phyloP scores from a whole-genome alignment of 23 red algal genomes.

The Cyanidioschyzon merolae region DNA sequence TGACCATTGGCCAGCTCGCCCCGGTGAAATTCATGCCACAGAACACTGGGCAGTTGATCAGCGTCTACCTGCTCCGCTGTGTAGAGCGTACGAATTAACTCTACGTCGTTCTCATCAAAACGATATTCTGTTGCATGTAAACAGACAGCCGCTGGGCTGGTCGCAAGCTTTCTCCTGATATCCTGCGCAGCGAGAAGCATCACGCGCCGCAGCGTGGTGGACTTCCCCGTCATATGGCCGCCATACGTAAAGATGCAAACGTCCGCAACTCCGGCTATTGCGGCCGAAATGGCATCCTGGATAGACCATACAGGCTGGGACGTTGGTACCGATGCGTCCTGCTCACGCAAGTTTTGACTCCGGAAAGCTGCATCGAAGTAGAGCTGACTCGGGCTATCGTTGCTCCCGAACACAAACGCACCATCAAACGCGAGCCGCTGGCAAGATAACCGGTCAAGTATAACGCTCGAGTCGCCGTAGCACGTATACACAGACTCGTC shows the following conservation, averaged over 20 bases:
- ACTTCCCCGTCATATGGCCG: background rate
- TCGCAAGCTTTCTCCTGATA: background rate
- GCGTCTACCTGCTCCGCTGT: background rate
- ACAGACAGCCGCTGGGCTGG: background rate
- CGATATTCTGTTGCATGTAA: background rate
- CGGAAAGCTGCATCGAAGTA: constrained; percentile 14
- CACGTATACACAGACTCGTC: background rate
- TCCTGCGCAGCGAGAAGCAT: background rate
- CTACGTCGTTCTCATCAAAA: background rate
- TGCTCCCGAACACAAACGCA: background rate
- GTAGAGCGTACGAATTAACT: background rate
- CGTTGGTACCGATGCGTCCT: background rate
- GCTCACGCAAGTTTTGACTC: background rate
- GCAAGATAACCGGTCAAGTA: background rate
- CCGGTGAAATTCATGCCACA: background rate
- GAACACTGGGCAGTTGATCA: background rate
- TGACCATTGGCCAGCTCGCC: background rate
- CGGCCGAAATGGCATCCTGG: background rate
- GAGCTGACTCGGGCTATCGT: background rate
- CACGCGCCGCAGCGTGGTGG: background rate
- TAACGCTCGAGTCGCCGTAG: background rate
- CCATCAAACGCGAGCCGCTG: background rate
- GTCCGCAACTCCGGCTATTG: background rate
- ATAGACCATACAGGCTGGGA: background rate
- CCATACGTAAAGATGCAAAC: background rate